These are phyloP conservation scores for Plantago coronopus DNA, from an alignment of 305 asterid species.

Conservation along the genomic window DNA sequence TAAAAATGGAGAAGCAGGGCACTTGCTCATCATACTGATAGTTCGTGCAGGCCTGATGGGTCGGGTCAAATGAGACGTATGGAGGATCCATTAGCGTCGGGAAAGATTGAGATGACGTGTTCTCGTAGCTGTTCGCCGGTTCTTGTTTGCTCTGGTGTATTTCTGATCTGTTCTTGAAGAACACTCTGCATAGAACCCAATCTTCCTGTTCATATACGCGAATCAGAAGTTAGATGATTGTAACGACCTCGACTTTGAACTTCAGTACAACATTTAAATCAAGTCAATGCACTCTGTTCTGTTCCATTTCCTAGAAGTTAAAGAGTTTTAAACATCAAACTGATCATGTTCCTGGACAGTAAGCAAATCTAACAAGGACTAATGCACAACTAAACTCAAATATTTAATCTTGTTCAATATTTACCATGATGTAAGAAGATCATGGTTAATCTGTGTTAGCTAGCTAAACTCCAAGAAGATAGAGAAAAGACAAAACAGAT, in stretches of 20 bases:
- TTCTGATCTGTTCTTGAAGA: conserved; percentile 36
- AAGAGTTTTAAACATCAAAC: too few relatives aligned
- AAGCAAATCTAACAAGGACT: too few relatives aligned
- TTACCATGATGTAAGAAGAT: conserved; percentile 21
- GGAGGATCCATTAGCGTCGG: conserved; percentile 34
- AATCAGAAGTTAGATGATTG: background rate
- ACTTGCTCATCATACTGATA: conserved; percentile 37
- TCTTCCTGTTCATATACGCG: conserved; percentile 29
- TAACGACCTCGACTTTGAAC: background rate
- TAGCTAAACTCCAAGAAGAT: conserved; percentile 17
- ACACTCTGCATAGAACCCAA: conserved; percentile 52
- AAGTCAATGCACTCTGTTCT: too few relatives aligned
- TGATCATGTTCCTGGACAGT: too few relatives aligned
- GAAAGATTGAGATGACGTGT: conserved; percentile 26
- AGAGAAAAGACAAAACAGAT: conserved; percentile 5
- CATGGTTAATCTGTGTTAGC: conserved; percentile 12
- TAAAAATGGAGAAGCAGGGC: conserved; percentile 62
- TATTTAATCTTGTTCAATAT: background rate
- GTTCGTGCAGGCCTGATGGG: conserved; percentile 9
- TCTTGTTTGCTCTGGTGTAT: conserved; percentile 19
- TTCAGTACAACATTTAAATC: too few relatives aligned
- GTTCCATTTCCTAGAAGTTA: too few relatives aligned
- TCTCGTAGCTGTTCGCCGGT: background rate
- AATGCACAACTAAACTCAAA: background rate
- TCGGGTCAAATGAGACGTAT: conserved; percentile 15